A percentile compares a stretch with the other conserved stretches of the same genome.
These are phyloP conservation scores for Diplodia intermedia DNA, from an alignment of 2,329 filamentous ascomycete genomes.

Conservation along the genomic window DNA sequence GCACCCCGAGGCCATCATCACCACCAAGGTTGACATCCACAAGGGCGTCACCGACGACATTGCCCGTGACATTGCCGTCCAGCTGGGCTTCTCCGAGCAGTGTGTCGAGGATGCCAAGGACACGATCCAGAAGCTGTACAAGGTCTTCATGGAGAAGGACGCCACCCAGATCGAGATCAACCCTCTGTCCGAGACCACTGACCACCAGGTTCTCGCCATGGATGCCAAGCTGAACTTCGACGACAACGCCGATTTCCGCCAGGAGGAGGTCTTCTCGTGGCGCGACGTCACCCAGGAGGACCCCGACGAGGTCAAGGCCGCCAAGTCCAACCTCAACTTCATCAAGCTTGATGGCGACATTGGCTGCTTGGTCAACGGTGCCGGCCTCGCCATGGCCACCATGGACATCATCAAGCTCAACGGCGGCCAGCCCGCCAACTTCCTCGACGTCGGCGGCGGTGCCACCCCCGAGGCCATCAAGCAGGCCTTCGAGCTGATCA, in stretches of 20 bases:
- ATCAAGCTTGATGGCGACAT: conserved; percentile 99
- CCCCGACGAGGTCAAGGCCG: conserved; percentile 95
- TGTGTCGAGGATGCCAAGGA: conserved; percentile 94
- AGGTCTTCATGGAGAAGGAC: conserved; percentile 98
- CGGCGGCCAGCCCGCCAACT: conserved; percentile 94
- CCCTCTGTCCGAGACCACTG: conserved; percentile 95
- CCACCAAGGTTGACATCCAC: conserved; percentile 93
- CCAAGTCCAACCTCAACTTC: conserved; percentile 94
- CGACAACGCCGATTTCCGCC: conserved; percentile 98
- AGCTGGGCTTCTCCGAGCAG: conserved; percentile 97
- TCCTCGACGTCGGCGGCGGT: conserved; percentile 97
- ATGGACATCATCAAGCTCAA: conserved; percentile 99
- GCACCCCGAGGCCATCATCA: conserved; percentile 92
- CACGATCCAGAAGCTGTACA: conserved; percentile 98
- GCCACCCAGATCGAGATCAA: conserved; percentile 99
- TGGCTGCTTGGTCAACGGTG: conserved; percentile 98
- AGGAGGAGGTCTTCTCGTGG: conserved; percentile 94
- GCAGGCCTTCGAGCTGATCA: conserved; percentile 98
- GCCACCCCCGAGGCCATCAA: conserved; percentile 96
- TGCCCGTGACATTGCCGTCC: conserved; percentile 83
- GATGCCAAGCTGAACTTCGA: conserved; percentile 99
- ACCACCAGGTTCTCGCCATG: conserved; percentile 99
- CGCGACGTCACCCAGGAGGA: conserved; percentile 96
- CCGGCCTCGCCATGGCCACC: conserved; percentile 98
- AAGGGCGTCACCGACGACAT: conserved; percentile 94